Evolutionary conservation across 257 asterid genomes (phyloP), one percentile per base, ranked within the genome.

Genomic region (Scutellaria baicalensis): DNA sequence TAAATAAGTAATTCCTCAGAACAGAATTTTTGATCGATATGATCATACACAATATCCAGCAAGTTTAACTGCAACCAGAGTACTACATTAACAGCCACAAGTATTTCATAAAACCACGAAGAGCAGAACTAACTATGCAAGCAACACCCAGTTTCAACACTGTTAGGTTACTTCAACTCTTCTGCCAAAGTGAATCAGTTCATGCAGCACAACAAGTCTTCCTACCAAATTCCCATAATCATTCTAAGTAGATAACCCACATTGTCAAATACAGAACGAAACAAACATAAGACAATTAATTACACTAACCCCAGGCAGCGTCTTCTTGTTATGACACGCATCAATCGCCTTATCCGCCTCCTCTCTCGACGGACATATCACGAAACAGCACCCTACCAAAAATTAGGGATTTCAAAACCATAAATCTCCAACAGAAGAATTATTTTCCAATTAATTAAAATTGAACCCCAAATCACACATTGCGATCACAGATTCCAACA

Each of bases 341-440:
- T 77, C 23, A 56, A 89, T 80, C 70, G 91, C 91, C 87, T 89
- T 91, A 79, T 91, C 96, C 10, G 97, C 97, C 78, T 91, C 97
- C 81, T 89, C 86, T 78, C 91, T 81, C 27, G 97, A 87, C 62
- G 96, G 93, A 56, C 96, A 91, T 64, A 85, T 84, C 81, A 91
- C 75, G 39, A 91, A 91, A 79, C 97, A 89, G 80, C 97, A 91
- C 12, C 96, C 96, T 91, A 40, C 31, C 43, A 69, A 56, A 70
- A 71, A 80, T 82, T 84, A 84, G 84, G 89, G 88, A 83, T 76
- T 81, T 42, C 60, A 68, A 68, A 44, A 48, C 81, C 67, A 61
- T 40, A 27, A 51, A 60, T 77, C 45, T 31, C 72, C 66, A 18
- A 31, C 27, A 31, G 36, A 27, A 27, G 2, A 23, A 23, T 27